phyloP scores from a whole-genome alignment of 2,329 filamentous ascomycete genomes.

The Hypoxylon sp. region DNA sequence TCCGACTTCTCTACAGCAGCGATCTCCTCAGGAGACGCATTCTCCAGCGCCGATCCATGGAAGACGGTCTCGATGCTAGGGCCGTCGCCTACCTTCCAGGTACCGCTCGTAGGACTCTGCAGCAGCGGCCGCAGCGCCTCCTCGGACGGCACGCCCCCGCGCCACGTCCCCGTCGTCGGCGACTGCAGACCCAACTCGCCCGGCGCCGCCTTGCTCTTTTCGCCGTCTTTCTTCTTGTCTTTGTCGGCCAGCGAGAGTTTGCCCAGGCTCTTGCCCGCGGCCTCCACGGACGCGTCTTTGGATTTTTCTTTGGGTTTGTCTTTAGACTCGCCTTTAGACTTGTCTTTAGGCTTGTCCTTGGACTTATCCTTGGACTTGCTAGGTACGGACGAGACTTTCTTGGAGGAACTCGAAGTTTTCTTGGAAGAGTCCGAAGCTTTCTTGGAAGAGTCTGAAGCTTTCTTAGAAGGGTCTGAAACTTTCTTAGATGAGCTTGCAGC shows the following conservation, averaged over 20 bases:
- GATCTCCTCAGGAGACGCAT: conserved; percentile 51
- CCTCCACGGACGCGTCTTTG: conserved; percentile 8
- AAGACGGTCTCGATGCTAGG: conserved; percentile 6
- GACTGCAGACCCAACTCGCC: conserved; percentile 53
- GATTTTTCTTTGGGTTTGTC: conserved; percentile 8
- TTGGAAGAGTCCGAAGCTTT: too few species aligned
- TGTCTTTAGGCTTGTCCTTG: background rate
- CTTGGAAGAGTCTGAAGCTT: too few species aligned
- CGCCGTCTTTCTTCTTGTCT: conserved; percentile 15
- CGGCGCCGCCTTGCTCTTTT: conserved; percentile 17
- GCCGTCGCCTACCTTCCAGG: conserved; percentile 51
- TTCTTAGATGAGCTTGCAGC: too few species aligned
- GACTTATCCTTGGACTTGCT: background rate
- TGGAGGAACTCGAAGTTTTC: too few species aligned
- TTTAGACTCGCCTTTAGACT: conserved; percentile 9
- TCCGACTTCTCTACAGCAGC: conserved; percentile 52
- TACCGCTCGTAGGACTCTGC: conserved; percentile 54
- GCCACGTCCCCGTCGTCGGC: conserved; percentile 56
- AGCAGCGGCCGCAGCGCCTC: conserved; percentile 46
- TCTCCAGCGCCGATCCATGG: conserved; percentile 46
- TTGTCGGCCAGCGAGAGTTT: conserved; percentile 28
- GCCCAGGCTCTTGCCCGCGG: conserved; percentile 36
- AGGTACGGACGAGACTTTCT: too few species aligned
- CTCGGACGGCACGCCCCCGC: conserved; percentile 36
- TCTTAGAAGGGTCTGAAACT: too few species aligned